Evolutionary conservation across 2,329 filamentous ascomycete genomes (phyloP).

Genomic region (Seiridium cupressi): DNA sequence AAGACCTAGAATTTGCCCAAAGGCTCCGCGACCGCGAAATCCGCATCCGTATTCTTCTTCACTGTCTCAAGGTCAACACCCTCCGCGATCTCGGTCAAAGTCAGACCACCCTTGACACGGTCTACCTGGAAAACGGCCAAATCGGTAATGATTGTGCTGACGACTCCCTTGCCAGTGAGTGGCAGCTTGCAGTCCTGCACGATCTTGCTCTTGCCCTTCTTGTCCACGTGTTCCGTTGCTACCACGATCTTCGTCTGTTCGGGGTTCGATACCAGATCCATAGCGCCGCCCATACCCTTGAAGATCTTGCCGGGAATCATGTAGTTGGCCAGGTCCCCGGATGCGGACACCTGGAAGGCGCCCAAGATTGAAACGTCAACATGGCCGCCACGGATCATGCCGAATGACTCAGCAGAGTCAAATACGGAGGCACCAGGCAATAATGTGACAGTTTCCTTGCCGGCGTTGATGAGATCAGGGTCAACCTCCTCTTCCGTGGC

Average conservation of each 20-base stretch:
- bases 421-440: slow-evolving; percentile 75
- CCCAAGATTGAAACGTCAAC: slow-evolving; percentile 83
- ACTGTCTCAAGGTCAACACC: slow-evolving; percentile 69
- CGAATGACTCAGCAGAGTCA: slow-evolving; percentile 78
- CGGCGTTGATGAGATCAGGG: slow-evolving; percentile 79
- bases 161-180: slow-evolving; percentile 64
- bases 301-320: slow-evolving; percentile 87
- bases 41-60: slow-evolving; percentile 66
- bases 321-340: slow-evolving; percentile 82
- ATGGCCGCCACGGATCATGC: slow-evolving; percentile 83
- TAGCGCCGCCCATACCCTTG: slow-evolving; percentile 83
- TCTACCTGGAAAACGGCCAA: slow-evolving; percentile 72
- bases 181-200: slow-evolving; percentile 63
- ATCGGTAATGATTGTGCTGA: slow-evolving; percentile 73
- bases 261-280: slow-evolving; percentile 72
- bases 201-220: slow-evolving; percentile 66
- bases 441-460: slow-evolving; percentile 83
- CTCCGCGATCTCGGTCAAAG: slow-evolving; percentile 68
- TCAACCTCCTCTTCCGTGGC: slow-evolving; percentile 66
- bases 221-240: slow-evolving; percentile 67
- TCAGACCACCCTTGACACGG: slow-evolving; percentile 58
- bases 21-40: slow-evolving; percentile 60
- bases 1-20: slow-evolving; percentile 39
- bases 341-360: slow-evolving; percentile 75
- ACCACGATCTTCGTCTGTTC: slow-evolving; percentile 72